Conservation (phyloP, 2,329 filamentous ascomycete genomes). For the Acephala macrosclerotiorum region DNA sequence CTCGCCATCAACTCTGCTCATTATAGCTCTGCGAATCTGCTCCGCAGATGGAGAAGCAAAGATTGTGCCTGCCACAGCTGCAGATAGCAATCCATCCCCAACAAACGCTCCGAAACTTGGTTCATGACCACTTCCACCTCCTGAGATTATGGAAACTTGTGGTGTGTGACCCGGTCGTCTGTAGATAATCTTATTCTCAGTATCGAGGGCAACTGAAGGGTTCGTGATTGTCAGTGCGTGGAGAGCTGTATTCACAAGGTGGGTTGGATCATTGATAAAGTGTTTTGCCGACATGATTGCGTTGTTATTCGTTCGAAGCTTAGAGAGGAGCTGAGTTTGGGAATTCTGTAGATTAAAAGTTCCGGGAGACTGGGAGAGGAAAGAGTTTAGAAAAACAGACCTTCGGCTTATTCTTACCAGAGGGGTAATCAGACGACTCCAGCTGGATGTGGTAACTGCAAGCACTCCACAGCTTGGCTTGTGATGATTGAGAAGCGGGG, state of each 20-base stretch:
- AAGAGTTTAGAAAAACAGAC: not conserved
- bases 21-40: slow-evolving; percentile 81
- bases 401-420: not conserved
- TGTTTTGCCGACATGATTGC: slow-evolving; percentile 71
- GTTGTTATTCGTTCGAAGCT: slow-evolving; percentile 7
- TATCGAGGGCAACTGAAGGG: slow-evolving; percentile 81
- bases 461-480: slow-evolving; percentile 8
- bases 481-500: slow-evolving; percentile 7
- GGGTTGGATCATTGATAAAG: slow-evolving; percentile 85
- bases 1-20: slow-evolving; percentile 72
- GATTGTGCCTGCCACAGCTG: slow-evolving; percentile 85
- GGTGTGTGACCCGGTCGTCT: slow-evolving; percentile 62
- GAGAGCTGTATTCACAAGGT: slow-evolving; percentile 80
- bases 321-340: slow-evolving; percentile 2
- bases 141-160: slow-evolving; percentile 86
- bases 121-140: slow-evolving; percentile 90
- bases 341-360: slow-evolving; percentile 5
- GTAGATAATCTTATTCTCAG: slow-evolving; percentile 84
- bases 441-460: not conserved
- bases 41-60: slow-evolving; percentile 84
- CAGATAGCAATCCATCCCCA: slow-evolving; percentile 79
- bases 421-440: slow-evolving; percentile 2
- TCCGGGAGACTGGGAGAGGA: slow-evolving; percentile 1
- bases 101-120: slow-evolving; percentile 89
- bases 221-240: slow-evolving; percentile 82